These are phyloP conservation scores for Geranium incanum DNA, from an alignment of 441 rosid species.

Conservation along the genomic window DNA sequence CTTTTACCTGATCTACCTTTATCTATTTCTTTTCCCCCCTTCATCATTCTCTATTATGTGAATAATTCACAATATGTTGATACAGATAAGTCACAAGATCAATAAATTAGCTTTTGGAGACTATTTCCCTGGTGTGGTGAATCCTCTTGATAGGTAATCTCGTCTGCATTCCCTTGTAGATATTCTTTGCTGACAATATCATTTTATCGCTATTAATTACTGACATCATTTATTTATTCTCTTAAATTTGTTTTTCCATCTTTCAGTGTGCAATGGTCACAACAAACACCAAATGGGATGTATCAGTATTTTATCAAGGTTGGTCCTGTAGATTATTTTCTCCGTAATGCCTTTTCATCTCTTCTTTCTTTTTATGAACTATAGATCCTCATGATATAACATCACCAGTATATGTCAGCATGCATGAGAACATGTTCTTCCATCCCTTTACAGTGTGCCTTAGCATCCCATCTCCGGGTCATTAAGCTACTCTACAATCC, in stretches of 20 bases:
- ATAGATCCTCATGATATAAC: not conserved
- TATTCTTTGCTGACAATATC: too few species aligned
- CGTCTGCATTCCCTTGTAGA: not conserved
- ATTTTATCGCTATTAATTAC: too few species aligned
- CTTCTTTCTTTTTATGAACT: not conserved
- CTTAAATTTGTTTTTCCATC: not conserved
- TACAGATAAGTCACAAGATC: slow-evolving; percentile 81
- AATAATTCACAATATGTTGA: slow-evolving; percentile 11
- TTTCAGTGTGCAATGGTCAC: slow-evolving; percentile 76
- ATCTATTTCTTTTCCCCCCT: not conserved
- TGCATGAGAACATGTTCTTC: too few species aligned
- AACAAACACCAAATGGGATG: slow-evolving; percentile 79
- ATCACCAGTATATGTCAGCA: too few species aligned
- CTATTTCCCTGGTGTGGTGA: slow-evolving; percentile 81
- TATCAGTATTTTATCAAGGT: slow-evolving; percentile 96
- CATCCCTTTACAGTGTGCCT: too few species aligned
- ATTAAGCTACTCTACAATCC: too few species aligned
- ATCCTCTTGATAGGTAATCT: slow-evolving; percentile 86
- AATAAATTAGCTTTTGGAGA: slow-evolving; percentile 78
- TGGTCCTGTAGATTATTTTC: slow-evolving; percentile 9
- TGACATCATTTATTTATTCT: too few species aligned
- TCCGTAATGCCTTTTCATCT: too few species aligned
- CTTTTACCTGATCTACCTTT: not conserved
- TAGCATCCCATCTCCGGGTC: too few species aligned
- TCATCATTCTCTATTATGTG: too few species aligned